A percentile compares a stretch with the other conserved stretches of the same genome.
These are phyloP conservation scores for Sedum album DNA, from an alignment of 164 flowering plant species.

Conservation along the genomic window DNA sequence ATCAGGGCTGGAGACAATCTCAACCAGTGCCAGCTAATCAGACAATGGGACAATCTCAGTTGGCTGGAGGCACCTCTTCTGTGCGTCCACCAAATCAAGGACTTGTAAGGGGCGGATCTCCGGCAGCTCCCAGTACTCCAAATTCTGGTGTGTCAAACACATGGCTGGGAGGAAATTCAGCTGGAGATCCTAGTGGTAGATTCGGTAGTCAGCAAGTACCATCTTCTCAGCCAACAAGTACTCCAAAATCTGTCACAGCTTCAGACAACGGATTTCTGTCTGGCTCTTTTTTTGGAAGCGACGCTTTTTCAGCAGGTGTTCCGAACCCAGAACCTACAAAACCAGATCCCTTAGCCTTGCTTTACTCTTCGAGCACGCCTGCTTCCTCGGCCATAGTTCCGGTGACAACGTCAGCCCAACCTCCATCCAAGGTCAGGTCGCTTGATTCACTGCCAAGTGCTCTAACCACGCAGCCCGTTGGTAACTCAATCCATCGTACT, in stretches of 20 bases:
- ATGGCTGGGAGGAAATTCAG: constrained; percentile 40
- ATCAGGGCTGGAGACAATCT: neutral
- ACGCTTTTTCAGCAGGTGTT: constrained; percentile 48
- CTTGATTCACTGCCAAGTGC: constrained; percentile 52
- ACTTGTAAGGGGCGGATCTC: constrained; percentile 27
- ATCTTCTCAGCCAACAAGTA: constrained; percentile 26
- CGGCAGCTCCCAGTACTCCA: constrained; percentile 20
- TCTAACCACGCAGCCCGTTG: constrained; percentile 32
- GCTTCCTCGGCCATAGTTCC: constrained; percentile 38
- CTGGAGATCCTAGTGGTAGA: no score
- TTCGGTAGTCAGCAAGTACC: constrained; percentile 28
- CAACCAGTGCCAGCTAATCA: constrained; percentile 5
- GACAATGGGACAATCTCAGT: neutral
- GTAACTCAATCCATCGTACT: constrained; percentile 33
- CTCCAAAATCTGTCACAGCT: constrained; percentile 31
- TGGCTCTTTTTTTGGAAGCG: constrained; percentile 53
- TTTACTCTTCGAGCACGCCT: constrained; percentile 31
- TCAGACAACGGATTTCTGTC: constrained; percentile 69
- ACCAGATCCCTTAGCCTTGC: constrained; percentile 24
- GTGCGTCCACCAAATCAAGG: constrained; percentile 34
- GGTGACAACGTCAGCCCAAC: constrained; percentile 34
- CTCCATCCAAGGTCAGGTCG: constrained; percentile 39
- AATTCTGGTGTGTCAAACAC: constrained; percentile 40
- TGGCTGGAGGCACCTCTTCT: neutral
- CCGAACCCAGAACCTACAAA: constrained; percentile 22